A percentile compares a stretch with the other conserved stretches of the same genome.
phyloP scores from a whole-genome alignment of 139 green algal species.

The Chlorella sorokiniana region DNA sequence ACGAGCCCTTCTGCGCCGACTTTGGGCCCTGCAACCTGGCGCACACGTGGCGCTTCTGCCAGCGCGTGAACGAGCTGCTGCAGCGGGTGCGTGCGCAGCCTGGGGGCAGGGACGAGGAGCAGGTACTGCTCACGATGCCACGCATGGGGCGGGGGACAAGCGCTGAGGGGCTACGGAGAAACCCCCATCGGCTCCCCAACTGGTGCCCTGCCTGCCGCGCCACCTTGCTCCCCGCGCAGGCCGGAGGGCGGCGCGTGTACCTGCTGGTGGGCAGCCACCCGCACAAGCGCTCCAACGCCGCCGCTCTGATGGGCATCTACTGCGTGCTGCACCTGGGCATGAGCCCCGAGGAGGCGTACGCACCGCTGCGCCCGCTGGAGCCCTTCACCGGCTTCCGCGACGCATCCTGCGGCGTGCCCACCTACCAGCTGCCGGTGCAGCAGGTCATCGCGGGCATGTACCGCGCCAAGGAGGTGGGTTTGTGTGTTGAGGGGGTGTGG shows the following conservation, averaged over 20 bases:
- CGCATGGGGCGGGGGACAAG: too few relatives aligned
- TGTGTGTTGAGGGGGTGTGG: neutral
- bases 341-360: slow-evolving; percentile 73
- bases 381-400: slow-evolving; percentile 87
- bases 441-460: slow-evolving; percentile 75
- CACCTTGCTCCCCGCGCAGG: neutral
- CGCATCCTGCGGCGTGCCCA: slow-evolving; percentile 78
- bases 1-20: slow-evolving; percentile 92
- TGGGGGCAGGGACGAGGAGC: neutral
- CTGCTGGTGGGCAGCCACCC: slow-evolving; percentile 67
- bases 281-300: slow-evolving; percentile 80
- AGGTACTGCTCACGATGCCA: too few relatives aligned
- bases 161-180: neutral
- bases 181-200: neutral
- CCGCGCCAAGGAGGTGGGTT: slow-evolving; percentile 65
- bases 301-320: slow-evolving; percentile 83
- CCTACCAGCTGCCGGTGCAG: slow-evolving; percentile 81
- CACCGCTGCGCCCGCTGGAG: slow-evolving; percentile 59
- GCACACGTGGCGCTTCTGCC: slow-evolving; percentile 78
- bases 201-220: too few relatives aligned
- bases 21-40: slow-evolving; percentile 93
- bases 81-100: slow-evolving; percentile 46
- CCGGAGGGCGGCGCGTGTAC: slow-evolving; percentile 46
- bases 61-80: slow-evolving; percentile 66
- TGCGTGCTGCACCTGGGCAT: slow-evolving; percentile 73